phyloP scores from a whole-genome alignment of 176 grass and related monocot genomes.

The Dendrocalamus sinicus region DNA sequence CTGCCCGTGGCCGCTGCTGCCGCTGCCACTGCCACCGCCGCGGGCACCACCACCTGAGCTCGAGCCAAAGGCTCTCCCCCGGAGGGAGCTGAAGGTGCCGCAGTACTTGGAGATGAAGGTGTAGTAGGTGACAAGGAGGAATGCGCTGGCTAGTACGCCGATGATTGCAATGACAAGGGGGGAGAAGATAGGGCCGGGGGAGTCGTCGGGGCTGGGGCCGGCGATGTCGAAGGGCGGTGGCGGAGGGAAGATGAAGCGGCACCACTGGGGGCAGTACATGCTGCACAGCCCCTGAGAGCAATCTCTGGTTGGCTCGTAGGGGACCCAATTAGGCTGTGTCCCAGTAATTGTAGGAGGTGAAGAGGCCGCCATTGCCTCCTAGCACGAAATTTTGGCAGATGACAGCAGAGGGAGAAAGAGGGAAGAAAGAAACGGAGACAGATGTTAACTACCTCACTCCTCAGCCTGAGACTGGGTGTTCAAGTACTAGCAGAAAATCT shows the following conservation, averaged over 20 bases:
- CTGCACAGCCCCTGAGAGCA: slow-evolving; percentile 91
- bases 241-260: slow-evolving; percentile 88
- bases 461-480: slow-evolving; percentile 15
- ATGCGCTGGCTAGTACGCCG: slow-evolving; percentile 79
- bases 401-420: neutral
- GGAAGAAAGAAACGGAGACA: neutral
- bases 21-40: neutral
- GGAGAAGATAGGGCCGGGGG: slow-evolving; percentile 65
- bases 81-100: slow-evolving; percentile 51
- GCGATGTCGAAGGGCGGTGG: slow-evolving; percentile 67
- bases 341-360: slow-evolving; percentile 27
- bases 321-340: slow-evolving; percentile 70
- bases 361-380: slow-evolving; percentile 57
- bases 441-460: slow-evolving; percentile 14
- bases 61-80: slow-evolving; percentile 34
- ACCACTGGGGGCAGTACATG: slow-evolving; percentile 96
- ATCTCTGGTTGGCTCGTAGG: slow-evolving; percentile 77
- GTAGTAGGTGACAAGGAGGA: slow-evolving; percentile 90
- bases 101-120: slow-evolving; percentile 84
- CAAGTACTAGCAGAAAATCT: slow-evolving; percentile 40
- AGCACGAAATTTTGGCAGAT: slow-evolving; percentile 10
- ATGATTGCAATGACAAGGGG: slow-evolving; percentile 93
- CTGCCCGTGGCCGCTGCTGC: slow-evolving; percentile 35
- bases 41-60: neutral
- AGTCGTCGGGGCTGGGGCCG: slow-evolving; percentile 46